Conservation (phyloP, 371 early-diverging fungal species). For the Smittium mucronatum region DNA sequence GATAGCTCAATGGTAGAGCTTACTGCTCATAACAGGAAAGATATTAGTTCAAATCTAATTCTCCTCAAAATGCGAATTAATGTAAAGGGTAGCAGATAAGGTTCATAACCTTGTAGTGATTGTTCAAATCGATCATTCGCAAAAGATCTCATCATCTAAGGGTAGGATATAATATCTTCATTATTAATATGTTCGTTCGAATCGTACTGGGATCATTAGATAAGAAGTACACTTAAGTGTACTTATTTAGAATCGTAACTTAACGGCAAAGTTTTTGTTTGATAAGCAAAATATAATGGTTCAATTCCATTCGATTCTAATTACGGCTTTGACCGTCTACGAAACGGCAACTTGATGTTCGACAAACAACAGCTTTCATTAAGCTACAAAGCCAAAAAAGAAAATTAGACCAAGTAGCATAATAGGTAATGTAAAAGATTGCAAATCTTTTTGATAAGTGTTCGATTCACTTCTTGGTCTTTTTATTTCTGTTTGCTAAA, state of each 20-base stretch:
- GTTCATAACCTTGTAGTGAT: constrained; percentile 29
- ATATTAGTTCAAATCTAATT: constrained; percentile 32
- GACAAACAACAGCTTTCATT: constrained; percentile 37
- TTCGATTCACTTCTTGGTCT: constrained; percentile 35
- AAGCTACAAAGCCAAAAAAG: constrained; percentile 30
- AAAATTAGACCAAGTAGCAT: constrained; percentile 26
- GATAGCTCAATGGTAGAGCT: constrained; percentile 34
- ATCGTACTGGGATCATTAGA: constrained; percentile 32
- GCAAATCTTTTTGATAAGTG: constrained; percentile 33
- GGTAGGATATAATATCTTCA: constrained; percentile 34
- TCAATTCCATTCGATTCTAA: constrained; percentile 23
- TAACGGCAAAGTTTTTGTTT: constrained; percentile 32
- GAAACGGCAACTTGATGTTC: constrained; percentile 37
- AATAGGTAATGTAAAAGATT: constrained; percentile 32
- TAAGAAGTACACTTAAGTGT: constrained; percentile 14
- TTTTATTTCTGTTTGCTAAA: constrained; percentile 12
- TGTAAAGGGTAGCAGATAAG: constrained; percentile 29
- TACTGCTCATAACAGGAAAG: constrained; percentile 34
- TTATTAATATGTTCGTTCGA: constrained; percentile 33
- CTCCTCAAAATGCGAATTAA: constrained; percentile 27
- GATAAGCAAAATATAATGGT: too few species aligned
- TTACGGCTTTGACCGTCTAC: constrained; percentile 34
- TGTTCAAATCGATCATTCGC: constrained; percentile 33
- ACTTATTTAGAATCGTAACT: constrained; percentile 26
- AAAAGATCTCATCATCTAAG: constrained; percentile 33